These are phyloP conservation scores for Fraxinus sp. DNA, from an alignment of 305 asterid genomes.

Conservation along the genomic window DNA sequence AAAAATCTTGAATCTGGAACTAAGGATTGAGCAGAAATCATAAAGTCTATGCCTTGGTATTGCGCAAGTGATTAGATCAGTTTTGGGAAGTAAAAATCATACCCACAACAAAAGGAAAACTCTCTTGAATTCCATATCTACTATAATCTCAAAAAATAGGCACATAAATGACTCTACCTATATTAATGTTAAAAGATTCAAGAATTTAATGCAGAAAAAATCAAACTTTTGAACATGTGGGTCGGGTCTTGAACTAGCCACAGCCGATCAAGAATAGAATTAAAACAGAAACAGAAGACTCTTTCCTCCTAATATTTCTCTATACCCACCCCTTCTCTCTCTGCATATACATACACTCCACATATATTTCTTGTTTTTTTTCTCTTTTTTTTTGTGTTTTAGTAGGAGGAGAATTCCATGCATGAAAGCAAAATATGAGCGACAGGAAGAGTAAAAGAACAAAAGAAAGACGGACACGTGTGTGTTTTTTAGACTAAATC, in stretches of 20 bases:
- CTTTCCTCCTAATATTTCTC: conserved; percentile 39
- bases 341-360: conserved; percentile 12
- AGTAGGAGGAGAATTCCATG: conserved; percentile 81
- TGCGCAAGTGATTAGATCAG: conserved; percentile 23
- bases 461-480: conserved; percentile 51
- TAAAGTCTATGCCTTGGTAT: conserved; percentile 27
- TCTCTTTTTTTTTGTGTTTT: conserved; percentile 36
- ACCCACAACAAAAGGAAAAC: conserved; percentile 26
- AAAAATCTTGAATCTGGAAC: conserved; percentile 33
- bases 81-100: conserved; percentile 40
- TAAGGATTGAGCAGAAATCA: conserved; percentile 40
- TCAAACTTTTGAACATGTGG: conserved; percentile 43
- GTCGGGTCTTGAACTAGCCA: conserved; percentile 41
- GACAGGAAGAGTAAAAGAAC: conserved; percentile 12
- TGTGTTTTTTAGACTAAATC: conserved; percentile 41
- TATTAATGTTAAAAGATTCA: conserved; percentile 25
- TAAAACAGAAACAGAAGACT: conserved; percentile 52
- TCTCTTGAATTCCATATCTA: conserved; percentile 36
- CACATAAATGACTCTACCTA: conserved; percentile 8
- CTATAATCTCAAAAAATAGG: conserved; percentile 20
- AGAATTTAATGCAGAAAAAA: conserved; percentile 33
- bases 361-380: conserved; percentile 28
- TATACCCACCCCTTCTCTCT: conserved; percentile 21
- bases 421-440: conserved; percentile 52
- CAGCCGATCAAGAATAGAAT: conserved; percentile 30